Evolutionary conservation across 371 early-diverging fungal genomes (phyloP), one percentile per base, ranked within the genome.

Genomic region (Funneliformis caledonium): DNA sequence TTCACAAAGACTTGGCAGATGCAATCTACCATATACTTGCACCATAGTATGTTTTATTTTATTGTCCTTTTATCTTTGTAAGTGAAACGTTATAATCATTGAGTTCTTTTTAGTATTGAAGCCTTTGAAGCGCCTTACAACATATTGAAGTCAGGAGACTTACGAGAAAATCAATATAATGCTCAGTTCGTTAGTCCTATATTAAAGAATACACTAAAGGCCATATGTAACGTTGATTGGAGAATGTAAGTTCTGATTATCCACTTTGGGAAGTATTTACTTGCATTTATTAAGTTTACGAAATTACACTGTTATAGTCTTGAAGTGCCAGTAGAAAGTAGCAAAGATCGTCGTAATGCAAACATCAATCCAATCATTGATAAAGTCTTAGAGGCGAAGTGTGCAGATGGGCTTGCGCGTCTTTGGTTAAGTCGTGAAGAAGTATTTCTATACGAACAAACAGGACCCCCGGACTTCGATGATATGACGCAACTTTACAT

Each of bases 331-430:
- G 11, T 68, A 14, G 42, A 78, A 78, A 78, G 78, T 65, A 78
- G 78, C 11, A 64, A 56, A 12, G 6, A 10, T 22, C 68, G 68
- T 22, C 68, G 78, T 50, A 78, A 78, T 48, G 16, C 67, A 47
- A 45, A 67, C 52, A 45, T 77, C 12, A 67, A 67, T 43, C 67
- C 78, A 77, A 37, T 64, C 50, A 60, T 64, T 19, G 68, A 78
- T 37, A 78, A 50, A 78, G 78, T 78, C 5, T 77, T 77, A 45
- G 62, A 45, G 5, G 62, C 77, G 16, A 77, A 77, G 47, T 45
- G 77, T 16, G 77, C 77, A 45, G 77, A 77, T 65, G 77, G 77
- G 4, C 77, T 77, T 43, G 77, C 77, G 19, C 65, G 77, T 64
- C 77, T 77, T 19, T 77, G 77, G 77, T 14, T 1, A 65, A 77